A percentile compares a stretch with the other conserved stretches of the same genome.
These are phyloP conservation scores for Cadophora malorum DNA, from an alignment of 2,329 filamentous ascomycete species.

Conservation along the genomic window DNA sequence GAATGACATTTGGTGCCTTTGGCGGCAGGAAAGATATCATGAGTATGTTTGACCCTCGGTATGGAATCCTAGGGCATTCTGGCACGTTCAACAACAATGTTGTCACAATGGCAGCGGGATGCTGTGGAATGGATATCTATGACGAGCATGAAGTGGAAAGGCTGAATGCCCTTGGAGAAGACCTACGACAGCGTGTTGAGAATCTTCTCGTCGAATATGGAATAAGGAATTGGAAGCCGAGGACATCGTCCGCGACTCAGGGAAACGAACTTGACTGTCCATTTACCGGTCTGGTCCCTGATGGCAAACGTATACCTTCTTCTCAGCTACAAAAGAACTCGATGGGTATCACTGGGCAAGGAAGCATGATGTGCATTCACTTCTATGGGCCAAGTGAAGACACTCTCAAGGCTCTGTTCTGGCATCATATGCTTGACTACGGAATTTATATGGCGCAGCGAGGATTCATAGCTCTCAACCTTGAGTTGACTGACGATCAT, in stretches of 20 bases:
- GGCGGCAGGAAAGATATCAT: constrained; percentile 66
- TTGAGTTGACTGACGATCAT: constrained; percentile 32
- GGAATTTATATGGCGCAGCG: constrained; percentile 37
- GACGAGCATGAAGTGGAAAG: constrained; percentile 28
- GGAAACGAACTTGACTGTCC: constrained; percentile 27
- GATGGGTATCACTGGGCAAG: constrained; percentile 35
- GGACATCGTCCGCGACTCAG: background rate
- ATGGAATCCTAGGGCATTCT: constrained; percentile 56
- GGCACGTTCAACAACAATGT: constrained; percentile 74
- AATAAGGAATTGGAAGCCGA: constrained; percentile 10
- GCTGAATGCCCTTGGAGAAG: constrained; percentile 35
- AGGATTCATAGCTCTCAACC: constrained; percentile 38
- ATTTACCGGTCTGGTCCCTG: constrained; percentile 23
- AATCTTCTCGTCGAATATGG: constrained; percentile 26
- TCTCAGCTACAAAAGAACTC: background rate
- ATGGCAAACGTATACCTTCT: background rate
- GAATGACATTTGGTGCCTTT: constrained; percentile 70
- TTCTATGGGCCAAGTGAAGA: constrained; percentile 34
- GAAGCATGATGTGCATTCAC: constrained; percentile 36
- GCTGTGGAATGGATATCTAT: constrained; percentile 36
- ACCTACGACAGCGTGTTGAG: constrained; percentile 24
- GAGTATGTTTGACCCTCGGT: constrained; percentile 60
- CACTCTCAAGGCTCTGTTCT: constrained; percentile 33
- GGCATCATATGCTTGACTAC: constrained; percentile 37
- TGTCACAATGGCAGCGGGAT: constrained; percentile 60